Evolutionary conservation across 176 grass and related monocot species (phyloP).

Genomic region (Rhipidocladum racemiflorum): DNA sequence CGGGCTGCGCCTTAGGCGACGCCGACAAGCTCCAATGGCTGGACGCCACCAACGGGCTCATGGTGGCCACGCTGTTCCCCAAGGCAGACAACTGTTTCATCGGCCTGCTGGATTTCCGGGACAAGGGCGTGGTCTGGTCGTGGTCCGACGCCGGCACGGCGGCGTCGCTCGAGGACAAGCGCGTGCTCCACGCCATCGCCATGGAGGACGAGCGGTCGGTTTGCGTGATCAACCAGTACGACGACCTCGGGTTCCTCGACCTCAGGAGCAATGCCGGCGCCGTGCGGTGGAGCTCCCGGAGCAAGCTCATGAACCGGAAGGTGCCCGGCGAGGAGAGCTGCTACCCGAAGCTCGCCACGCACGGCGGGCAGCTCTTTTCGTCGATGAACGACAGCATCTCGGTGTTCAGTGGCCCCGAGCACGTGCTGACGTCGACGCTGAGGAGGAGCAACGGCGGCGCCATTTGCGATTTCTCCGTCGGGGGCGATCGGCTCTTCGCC

Average conservation of each 20-base stretch:
- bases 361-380: constrained; percentile 87
- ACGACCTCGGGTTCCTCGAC: constrained; percentile 94
- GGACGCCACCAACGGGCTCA: constrained; percentile 47
- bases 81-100: constrained; percentile 87
- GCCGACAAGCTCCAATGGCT: constrained; percentile 98
- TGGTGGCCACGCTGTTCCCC: constrained; percentile 91
- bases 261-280: constrained; percentile 41
- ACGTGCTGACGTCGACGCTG: constrained; percentile 84
- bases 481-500: constrained; percentile 80
- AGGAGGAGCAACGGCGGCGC: constrained; percentile 70
- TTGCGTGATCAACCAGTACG: constrained; percentile 95
- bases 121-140: constrained; percentile 66
- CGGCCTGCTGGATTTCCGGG: constrained; percentile 79
- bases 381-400: constrained; percentile 96
- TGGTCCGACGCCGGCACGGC: constrained; percentile 83
- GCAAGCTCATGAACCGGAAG: constrained; percentile 86
- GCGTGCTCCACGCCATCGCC: constrained; percentile 88
- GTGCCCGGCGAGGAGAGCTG: constrained; percentile 80
- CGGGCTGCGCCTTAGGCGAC: constrained; percentile 65
- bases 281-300: constrained; percentile 90
- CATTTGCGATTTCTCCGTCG: constrained; percentile 95
- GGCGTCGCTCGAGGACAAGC: constrained; percentile 74
- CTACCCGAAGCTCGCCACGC: constrained; percentile 90
- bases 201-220: constrained; percentile 77
- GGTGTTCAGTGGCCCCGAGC: constrained; percentile 86